Base-by-base conservation (phyloP, 805 yeast species). In the Candida boleticola region DNA sequence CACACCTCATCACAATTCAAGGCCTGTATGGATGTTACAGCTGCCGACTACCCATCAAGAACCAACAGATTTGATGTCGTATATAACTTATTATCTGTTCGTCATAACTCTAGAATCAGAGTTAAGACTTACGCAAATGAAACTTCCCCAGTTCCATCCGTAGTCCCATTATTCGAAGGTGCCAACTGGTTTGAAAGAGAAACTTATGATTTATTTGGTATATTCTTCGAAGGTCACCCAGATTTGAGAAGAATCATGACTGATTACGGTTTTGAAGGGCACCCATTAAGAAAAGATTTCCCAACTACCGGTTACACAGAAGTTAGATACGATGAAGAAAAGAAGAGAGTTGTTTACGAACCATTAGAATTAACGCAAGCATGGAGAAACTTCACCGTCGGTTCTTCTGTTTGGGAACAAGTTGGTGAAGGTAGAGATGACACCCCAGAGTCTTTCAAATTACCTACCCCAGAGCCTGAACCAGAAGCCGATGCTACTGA, bases 171-270 rank as follows among this genome's bases (percentile, higher is more conserved):
- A 39, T 86, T 66, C 62, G 80, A 82, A 60, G 95, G 95, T 45
- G 84, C 89, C 49, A 87, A 88, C 68, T 88, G 96, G 96, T 84
- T 78, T 61, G 96, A 88, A 69, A 78, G 96, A 61, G 96, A 88
- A 64, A 81, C 93, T 11, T 88, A 85, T 62, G 96, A 88, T 62
- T 72, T 88, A 78, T 88, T 78, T 61, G 96, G 96, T 33, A 79
- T 88, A 45, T 86, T 86, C 66, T 88, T 88, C 58, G 92, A 85
- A 65, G 87, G 84, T 46, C 96, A 88, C 64, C 95, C 95, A 4
- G 96, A 87, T 64, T 73, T 87, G 59, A 81, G 96, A 69, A 77
- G 96, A 68, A 86, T 87, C 63, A 77, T 87, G 81, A 87, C 96
- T 42, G 96, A 87, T 66, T 87, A 87, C 64, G 96, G 96, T 18